phyloP scores from a whole-genome alignment of 768 basidiomycete genomes.

The Pisolithus tinctorius region DNA sequence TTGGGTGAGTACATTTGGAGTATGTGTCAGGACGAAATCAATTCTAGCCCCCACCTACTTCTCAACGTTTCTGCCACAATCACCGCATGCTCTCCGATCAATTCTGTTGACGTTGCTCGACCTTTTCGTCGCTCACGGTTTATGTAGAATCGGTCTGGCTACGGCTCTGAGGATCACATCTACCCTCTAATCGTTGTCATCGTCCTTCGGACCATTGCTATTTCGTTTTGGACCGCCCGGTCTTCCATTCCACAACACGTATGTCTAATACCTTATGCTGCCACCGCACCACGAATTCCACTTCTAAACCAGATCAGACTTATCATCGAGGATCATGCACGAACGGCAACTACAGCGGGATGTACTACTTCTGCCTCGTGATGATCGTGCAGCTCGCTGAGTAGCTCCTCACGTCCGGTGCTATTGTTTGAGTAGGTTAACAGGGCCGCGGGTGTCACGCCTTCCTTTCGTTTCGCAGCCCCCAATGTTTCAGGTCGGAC shows the following conservation, averaged over 20 bases:
- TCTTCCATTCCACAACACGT: constrained; percentile 49
- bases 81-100: constrained; percentile 50
- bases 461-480: constrained; percentile 87
- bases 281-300: constrained; percentile 36
- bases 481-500: constrained; percentile 71
- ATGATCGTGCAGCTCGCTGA: not conserved
- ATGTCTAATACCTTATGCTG: constrained; percentile 67
- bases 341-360: not conserved
- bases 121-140: constrained; percentile 81
- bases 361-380: not conserved
- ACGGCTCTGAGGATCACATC: constrained; percentile 19
- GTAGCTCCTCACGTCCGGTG: constrained; percentile 27
- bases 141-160: constrained; percentile 55
- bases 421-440: constrained; percentile 62
- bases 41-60: constrained; percentile 57
- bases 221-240: constrained; percentile 46
- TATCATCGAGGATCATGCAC: not conserved
- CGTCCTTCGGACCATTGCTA: constrained; percentile 46
- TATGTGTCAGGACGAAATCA: no score
- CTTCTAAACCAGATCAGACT: not conserved
- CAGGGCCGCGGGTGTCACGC: constrained; percentile 78
- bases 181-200: constrained; percentile 83
- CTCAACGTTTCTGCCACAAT: constrained; percentile 51
- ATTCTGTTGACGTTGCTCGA: constrained; percentile 71
- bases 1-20: no score